These are phyloP conservation scores for Albugo candida DNA, from an alignment of 352 stramenopile genomes.

Conservation along the genomic window DNA sequence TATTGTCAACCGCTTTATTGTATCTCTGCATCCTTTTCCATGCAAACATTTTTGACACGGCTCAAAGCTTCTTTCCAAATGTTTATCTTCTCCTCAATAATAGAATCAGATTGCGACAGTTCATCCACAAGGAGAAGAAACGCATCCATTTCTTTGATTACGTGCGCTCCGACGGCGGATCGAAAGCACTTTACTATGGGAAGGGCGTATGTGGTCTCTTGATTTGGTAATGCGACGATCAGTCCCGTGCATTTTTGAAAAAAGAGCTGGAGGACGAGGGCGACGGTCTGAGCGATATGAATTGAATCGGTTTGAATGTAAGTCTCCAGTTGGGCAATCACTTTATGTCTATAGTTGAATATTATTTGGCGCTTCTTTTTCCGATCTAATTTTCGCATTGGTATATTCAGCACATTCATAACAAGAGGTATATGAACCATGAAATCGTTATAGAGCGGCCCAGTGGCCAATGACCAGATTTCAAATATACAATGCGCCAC, in stretches of 20 bases:
- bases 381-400: constrained; percentile 53
- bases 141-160: too few relatives aligned
- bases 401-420: constrained; percentile 43
- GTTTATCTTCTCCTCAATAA: too few relatives aligned
- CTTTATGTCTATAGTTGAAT: constrained; percentile 33
- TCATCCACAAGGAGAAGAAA: too few relatives aligned
- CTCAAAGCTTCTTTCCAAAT: too few relatives aligned
- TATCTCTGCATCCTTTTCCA: too few relatives aligned
- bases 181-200: too few relatives aligned
- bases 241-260: constrained; percentile 48
- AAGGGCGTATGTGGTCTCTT: not conserved
- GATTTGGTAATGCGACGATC: not conserved
- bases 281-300: constrained; percentile 13
- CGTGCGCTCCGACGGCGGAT: too few relatives aligned
- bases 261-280: constrained; percentile 29
- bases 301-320: constrained; percentile 6
- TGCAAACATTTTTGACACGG: too few relatives aligned
- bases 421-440: constrained; percentile 31
- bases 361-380: constrained; percentile 66
- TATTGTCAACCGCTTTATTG: too few relatives aligned
- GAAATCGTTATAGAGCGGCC: constrained; percentile 17
- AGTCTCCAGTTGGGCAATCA: constrained; percentile 23
- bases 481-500: constrained; percentile 31
- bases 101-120: too few relatives aligned
- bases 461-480: constrained; percentile 42